Conservation (phyloP, 1,139 yeast species). For the Candida tetrigidarum region DNA sequence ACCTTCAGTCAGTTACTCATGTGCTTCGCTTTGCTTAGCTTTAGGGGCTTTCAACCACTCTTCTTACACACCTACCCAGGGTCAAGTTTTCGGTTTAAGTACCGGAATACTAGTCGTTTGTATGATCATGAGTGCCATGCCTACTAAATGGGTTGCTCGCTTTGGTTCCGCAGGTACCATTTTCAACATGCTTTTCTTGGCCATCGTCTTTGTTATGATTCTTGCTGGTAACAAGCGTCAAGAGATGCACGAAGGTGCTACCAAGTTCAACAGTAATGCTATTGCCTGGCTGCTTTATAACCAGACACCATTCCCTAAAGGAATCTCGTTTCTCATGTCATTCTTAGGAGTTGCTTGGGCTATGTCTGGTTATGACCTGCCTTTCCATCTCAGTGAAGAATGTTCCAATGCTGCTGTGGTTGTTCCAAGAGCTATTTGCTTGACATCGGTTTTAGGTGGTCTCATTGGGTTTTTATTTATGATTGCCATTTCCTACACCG, state of each 20-base stretch:
- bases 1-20: constrained; percentile 67
- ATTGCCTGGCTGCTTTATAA: constrained; percentile 63
- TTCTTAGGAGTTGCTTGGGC: constrained; percentile 76
- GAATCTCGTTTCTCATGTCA: constrained; percentile 61
- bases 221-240: constrained; percentile 56
- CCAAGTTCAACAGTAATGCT: constrained; percentile 54
- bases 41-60: constrained; percentile 41
- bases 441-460: constrained; percentile 68
- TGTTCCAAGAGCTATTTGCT: constrained; percentile 68
- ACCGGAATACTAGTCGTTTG: constrained; percentile 57
- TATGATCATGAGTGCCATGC: constrained; percentile 51
- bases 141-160: constrained; percentile 60
- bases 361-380: constrained; percentile 77
- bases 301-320: constrained; percentile 70
- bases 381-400: constrained; percentile 76
- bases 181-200: constrained; percentile 54
- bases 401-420: constrained; percentile 68
- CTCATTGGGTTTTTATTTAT: constrained; percentile 64
- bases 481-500: constrained; percentile 68
- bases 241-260: constrained; percentile 29
- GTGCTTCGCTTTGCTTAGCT: constrained; percentile 65
- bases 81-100: constrained; percentile 55
- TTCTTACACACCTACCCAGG: constrained; percentile 46
- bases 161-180: constrained; percentile 58
- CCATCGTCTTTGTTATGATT: constrained; percentile 59